Conservation (phyloP, 139 green algal genomes). For the Zygnema cylindricum region DNA sequence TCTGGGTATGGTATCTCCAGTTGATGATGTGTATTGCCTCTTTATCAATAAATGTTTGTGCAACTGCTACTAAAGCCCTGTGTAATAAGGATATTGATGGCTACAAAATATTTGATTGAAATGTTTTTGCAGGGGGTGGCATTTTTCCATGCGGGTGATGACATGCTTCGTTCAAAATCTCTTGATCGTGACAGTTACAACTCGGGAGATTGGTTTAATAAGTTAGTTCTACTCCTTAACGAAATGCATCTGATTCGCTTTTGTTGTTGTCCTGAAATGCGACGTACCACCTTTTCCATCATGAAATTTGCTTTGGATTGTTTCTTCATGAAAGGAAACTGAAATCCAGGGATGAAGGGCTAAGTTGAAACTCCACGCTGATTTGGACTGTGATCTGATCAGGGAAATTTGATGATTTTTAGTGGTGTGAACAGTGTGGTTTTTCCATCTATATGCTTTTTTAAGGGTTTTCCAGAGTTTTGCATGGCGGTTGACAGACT, state of each 20-base stretch:
- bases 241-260: background rate
- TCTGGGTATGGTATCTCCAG: too few relatives aligned
- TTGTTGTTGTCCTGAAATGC: background rate
- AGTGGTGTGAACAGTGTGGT: too few relatives aligned
- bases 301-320: too few relatives aligned
- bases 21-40: background rate
- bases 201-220: constrained; percentile 69
- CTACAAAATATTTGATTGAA: too few relatives aligned
- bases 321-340: too few relatives aligned
- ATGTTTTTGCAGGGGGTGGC: constrained; percentile 68
- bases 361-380: too few relatives aligned
- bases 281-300: too few relatives aligned
- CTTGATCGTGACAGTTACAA: constrained; percentile 87
- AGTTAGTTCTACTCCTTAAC: constrained; percentile 16
- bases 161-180: constrained; percentile 84
- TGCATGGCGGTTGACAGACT: constrained; percentile 69
- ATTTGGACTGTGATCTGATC: too few relatives aligned
- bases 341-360: too few relatives aligned
- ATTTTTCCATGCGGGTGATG: constrained; percentile 86
- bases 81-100: constrained; percentile 1
- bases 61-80: constrained; percentile 8
- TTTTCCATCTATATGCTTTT: background rate
- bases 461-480: background rate
- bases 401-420: too few relatives aligned
- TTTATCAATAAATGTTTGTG: background rate